A percentile compares a stretch with the other conserved stretches of the same genome.
Conservation (phyloP, 768 basidiomycete genomes). For the Mycena metata region DNA sequence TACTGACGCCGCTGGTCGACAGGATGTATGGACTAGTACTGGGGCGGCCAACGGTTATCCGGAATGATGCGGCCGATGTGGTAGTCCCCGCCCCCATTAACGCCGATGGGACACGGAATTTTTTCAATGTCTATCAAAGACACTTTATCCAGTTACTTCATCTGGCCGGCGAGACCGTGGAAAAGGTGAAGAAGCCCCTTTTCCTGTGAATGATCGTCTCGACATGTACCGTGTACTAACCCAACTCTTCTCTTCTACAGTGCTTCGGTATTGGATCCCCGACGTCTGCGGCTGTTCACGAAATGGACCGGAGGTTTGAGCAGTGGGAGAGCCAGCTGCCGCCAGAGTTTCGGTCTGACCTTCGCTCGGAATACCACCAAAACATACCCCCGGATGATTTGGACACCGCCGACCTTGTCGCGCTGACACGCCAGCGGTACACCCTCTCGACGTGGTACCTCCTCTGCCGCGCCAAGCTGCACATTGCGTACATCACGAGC, state of each 20-base stretch:
- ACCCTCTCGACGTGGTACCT: constrained; percentile 63
- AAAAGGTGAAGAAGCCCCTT: constrained; percentile 49
- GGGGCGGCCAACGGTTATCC: constrained; percentile 60
- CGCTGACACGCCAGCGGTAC: constrained; percentile 57
- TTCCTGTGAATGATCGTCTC: not conserved
- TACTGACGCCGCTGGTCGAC: constrained; percentile 30
- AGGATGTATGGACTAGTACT: constrained; percentile 61
- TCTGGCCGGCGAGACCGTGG: constrained; percentile 56
- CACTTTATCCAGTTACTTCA: constrained; percentile 54
- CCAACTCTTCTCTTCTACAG: constrained; percentile 38
- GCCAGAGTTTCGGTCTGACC: constrained; percentile 54
- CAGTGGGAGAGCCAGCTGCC: constrained; percentile 60
- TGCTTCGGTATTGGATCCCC: constrained; percentile 54
- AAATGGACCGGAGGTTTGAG: constrained; percentile 58
- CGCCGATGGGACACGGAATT: constrained; percentile 50
- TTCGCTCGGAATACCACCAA: constrained; percentile 43
- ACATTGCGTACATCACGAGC: constrained; percentile 57
- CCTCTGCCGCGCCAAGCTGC: constrained; percentile 59
- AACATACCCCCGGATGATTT: constrained; percentile 41
- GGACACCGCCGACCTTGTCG: constrained; percentile 46
- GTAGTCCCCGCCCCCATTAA: constrained; percentile 48
- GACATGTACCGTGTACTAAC: no score
- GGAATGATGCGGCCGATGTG: constrained; percentile 54
- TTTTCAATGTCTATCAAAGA: constrained; percentile 53
- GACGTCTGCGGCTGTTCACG: constrained; percentile 52